Evolutionary conservation across 2,329 filamentous ascomycete species (phyloP).

Genomic region (Volutella citrinella): DNA sequence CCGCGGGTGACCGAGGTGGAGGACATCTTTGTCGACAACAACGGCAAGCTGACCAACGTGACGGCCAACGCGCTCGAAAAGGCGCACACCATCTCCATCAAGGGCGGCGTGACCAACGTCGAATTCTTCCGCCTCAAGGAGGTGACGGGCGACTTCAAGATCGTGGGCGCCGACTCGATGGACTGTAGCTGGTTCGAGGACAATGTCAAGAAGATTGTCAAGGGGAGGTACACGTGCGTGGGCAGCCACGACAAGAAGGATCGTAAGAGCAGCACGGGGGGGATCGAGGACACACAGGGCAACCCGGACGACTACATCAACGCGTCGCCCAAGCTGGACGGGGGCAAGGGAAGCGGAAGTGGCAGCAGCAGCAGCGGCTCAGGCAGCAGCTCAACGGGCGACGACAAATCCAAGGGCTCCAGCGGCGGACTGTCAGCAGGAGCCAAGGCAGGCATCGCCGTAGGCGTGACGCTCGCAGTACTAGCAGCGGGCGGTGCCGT

Average conservation of each 20-base stretch:
- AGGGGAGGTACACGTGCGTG: conserved; percentile 22
- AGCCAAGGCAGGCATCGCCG: conserved; percentile 22
- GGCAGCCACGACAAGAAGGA: conserved; percentile 24
- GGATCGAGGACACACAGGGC: conserved; percentile 25
- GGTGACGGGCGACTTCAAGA: conserved; percentile 26
- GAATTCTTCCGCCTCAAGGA: conserved; percentile 25
- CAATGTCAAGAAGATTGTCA: conserved; percentile 23
- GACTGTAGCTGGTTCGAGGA: conserved; percentile 30
- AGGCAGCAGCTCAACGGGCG: background rate
- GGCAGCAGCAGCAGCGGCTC: conserved; percentile 1
- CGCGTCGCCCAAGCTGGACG: conserved; percentile 6
- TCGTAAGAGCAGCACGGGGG: conserved; percentile 23
- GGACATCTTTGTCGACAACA: conserved; percentile 19
- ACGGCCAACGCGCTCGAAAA: conserved; percentile 26
- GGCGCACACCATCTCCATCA: conserved; percentile 21
- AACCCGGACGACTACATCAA: conserved; percentile 23
- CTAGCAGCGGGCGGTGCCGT: conserved; percentile 8
- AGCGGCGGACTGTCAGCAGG: conserved; percentile 19
- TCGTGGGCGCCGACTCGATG: conserved; percentile 23
- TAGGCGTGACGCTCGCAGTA: conserved; percentile 13
- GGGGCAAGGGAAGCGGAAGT: conserved; percentile 3
- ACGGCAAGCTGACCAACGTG: conserved; percentile 23
- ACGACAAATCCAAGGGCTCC: conserved; percentile 6
- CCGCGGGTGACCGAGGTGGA: conserved; percentile 18
- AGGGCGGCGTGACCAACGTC: conserved; percentile 22